These are phyloP conservation scores for Symmetrospora coprosmae DNA, from an alignment of 768 basidiomycete genomes.

Conservation along the genomic window DNA sequence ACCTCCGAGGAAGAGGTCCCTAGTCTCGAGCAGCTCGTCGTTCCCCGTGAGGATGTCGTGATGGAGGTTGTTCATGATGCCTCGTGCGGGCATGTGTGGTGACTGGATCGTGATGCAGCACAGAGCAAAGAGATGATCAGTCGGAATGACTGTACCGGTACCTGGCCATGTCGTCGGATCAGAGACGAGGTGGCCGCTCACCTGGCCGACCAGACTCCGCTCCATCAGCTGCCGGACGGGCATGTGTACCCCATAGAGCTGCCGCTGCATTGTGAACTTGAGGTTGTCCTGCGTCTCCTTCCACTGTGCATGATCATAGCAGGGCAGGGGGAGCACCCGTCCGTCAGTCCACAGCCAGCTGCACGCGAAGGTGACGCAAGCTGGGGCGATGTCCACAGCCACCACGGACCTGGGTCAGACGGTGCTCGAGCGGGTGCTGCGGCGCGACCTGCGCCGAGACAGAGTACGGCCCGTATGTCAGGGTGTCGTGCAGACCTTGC, in stretches of 20 bases:
- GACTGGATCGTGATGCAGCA: conserved; percentile 42
- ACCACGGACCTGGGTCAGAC: conserved; percentile 59
- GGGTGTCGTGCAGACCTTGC: conserved; percentile 67
- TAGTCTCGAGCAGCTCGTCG: conserved; percentile 59
- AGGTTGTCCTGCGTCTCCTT: conserved; percentile 79
- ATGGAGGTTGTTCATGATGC: conserved; percentile 48
- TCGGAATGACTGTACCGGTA: neutral
- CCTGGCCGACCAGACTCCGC: conserved; percentile 63
- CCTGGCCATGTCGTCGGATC: too few relatives aligned
- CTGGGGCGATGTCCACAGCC: neutral
- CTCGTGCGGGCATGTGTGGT: conserved; percentile 48
- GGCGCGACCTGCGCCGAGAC: conserved; percentile 61
- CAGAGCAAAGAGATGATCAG: neutral
- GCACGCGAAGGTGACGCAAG: conserved; percentile 19
- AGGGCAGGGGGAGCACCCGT: too few relatives aligned
- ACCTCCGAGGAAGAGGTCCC: conserved; percentile 14
- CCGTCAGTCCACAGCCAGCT: too few relatives aligned
- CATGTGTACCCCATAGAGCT: conserved; percentile 70
- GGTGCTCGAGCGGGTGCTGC: conserved; percentile 49
- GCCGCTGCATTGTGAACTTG: conserved; percentile 67
- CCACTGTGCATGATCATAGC: conserved; percentile 77
- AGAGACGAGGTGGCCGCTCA: conserved; percentile 39
- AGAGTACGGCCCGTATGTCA: conserved; percentile 68
- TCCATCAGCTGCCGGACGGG: conserved; percentile 90
- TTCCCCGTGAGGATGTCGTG: conserved; percentile 87